A percentile compares a stretch with the other conserved stretches of the same genome.
Conservation (phyloP, 1,284 basidiomycete species). For the Sanghuangporus baumii region DNA sequence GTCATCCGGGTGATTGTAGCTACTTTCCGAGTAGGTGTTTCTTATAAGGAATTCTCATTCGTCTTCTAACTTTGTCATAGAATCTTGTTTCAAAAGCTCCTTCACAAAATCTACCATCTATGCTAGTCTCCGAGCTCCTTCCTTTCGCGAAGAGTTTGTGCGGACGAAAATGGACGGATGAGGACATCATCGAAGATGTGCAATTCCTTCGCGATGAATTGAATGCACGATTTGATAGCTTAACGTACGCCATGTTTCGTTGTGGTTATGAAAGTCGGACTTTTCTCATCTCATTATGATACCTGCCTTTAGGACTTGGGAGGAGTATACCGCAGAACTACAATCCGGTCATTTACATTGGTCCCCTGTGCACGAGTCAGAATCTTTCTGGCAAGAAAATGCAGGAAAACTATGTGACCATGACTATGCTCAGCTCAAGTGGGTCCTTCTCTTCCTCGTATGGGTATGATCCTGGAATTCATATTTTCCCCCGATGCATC, state of each 20-base stretch:
- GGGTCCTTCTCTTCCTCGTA: conserved; percentile 18
- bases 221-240: conserved; percentile 73
- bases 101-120: conserved; percentile 80
- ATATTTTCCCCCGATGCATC: neutral
- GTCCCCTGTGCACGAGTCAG: conserved; percentile 93
- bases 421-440: conserved; percentile 81
- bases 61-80: conserved; percentile 33
- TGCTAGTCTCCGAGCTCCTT: conserved; percentile 86
- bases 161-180: conserved; percentile 89
- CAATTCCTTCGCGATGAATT: conserved; percentile 82
- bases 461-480: neutral
- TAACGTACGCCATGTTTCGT: conserved; percentile 57
- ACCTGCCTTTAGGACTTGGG: conserved; percentile 67
- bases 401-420: conserved; percentile 78
- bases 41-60: neutral
- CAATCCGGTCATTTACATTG: conserved; percentile 88
- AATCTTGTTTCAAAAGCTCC: conserved; percentile 86
- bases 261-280: neutral
- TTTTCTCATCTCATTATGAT: neutral
- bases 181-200: conserved; percentile 91
- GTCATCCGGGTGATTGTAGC: conserved; percentile 93
- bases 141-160: conserved; percentile 84
- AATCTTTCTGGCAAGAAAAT: conserved; percentile 98
- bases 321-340: conserved; percentile 92
- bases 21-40: conserved; percentile 68